Base-by-base conservation (phyloP, 106 monocot genomes). In the Agapanthus africanus region DNA sequence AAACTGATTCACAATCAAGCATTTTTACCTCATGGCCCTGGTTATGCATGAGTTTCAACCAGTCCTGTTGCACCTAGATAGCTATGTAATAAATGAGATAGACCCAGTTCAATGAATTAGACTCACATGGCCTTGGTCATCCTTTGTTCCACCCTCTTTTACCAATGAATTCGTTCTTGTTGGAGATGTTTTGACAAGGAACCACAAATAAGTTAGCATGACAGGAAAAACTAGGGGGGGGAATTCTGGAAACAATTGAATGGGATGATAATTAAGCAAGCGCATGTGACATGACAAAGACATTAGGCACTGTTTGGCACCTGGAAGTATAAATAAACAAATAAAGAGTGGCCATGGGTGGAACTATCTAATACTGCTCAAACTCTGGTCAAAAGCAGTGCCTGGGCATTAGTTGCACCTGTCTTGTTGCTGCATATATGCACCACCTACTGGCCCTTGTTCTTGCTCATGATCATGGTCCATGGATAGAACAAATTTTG, bases 51-150 rank as follows among this genome's bases (percentile, higher is more conserved):
- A 26, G 2, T 54, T 23, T 2, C 25, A 54, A 7, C 27, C 27
- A 26, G n/a, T 54, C 25, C 25, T 54, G 10, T 54, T 54, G 54
- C 1, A 4, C 54, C 38, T 15, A n/a, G n/a, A n/a, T n/a, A n/a
- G n/a, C n/a, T 42, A 52, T 13, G 16, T 41, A 15, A 73, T 65
- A 19, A 65, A 65, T 28, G 51, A 34, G 36, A 23, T 3, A 25
- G 65, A 49, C 63, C 63, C 72, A 33, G 47, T 51, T 73, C 49
- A 64, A 73, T 73, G 64, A 62, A 73, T 46, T 31, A 41, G 44
- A 35, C 15, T 37, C 73, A 64, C 73, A 65, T 52, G 64, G 50
- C 25, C 19, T 33, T 72, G 35, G 7, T 21, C 62, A 61, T 46
- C 26, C 62, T 7, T 59, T 68, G 34, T 38, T 54, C 31, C 71